Evolutionary conservation across 2,329 filamentous ascomycete genomes (phyloP).

Genomic region (Penicillium corylophilum): DNA sequence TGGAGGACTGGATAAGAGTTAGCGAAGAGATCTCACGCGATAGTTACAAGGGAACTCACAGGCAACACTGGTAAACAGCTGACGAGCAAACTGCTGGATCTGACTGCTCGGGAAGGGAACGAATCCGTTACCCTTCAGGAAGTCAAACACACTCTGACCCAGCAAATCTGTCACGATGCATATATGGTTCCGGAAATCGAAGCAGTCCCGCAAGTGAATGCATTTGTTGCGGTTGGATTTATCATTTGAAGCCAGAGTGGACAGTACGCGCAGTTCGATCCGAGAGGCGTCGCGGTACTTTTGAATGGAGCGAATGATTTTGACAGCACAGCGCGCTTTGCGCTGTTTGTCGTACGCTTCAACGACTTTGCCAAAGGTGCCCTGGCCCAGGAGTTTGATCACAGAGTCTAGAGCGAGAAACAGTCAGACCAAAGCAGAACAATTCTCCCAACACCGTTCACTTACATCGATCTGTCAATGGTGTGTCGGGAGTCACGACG

Average conservation of each 20-base stretch:
- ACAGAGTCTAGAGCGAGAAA: constrained; percentile 69
- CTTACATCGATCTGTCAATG: constrained; percentile 87
- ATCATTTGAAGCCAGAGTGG: constrained; percentile 89
- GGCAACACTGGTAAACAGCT: constrained; percentile 95
- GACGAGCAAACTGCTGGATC: constrained; percentile 93
- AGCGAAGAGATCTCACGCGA: constrained; percentile 18
- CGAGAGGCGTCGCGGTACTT: constrained; percentile 96
- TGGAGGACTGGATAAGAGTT: constrained; percentile 69
- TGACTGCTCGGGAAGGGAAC: constrained; percentile 98
- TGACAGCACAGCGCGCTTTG: constrained; percentile 84
- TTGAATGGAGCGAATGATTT: constrained; percentile 96
- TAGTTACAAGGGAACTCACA: constrained; percentile 63
- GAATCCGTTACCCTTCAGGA: constrained; percentile 91
- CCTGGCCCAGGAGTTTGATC: constrained; percentile 84
- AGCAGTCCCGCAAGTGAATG: constrained; percentile 94
- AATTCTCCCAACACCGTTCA: constrained; percentile 20
- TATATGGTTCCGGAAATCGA: constrained; percentile 95
- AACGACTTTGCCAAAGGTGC: constrained; percentile 97
- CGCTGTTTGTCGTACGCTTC: constrained; percentile 79
- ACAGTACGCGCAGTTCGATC: constrained; percentile 89
- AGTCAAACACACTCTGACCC: constrained; percentile 97
- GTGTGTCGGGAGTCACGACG: constrained; percentile 82
- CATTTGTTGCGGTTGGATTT: constrained; percentile 89
- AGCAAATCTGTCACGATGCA: constrained; percentile 78
- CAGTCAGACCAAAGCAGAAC: constrained; percentile 17